Evolutionary conservation across 345 rosid species (phyloP).

Genomic region (Rhodamnia rubescens): DNA sequence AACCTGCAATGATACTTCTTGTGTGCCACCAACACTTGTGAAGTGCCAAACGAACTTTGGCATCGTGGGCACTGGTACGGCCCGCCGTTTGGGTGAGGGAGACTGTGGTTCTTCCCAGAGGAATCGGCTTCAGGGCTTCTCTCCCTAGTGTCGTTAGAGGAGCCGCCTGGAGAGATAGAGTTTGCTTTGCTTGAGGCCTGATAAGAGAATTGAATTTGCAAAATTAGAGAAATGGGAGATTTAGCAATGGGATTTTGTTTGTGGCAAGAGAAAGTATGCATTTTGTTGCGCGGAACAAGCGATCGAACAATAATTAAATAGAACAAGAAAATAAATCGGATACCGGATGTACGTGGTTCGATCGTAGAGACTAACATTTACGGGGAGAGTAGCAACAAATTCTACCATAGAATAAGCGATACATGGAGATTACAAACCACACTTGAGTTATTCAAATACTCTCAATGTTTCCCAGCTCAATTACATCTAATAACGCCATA

Average conservation of each 20-base stretch:
- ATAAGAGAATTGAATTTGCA: neutral
- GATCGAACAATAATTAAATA: no score
- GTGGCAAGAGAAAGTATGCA: neutral
- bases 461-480: no score
- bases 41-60: neutral
- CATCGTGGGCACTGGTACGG: conserved; percentile 17
- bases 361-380: no score
- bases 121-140: neutral
- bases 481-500: no score
- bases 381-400: no score
- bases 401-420: no score
- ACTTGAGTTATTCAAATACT: no score
- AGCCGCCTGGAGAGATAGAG: neutral
- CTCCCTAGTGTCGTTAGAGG: neutral
- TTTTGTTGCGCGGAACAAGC: neutral
- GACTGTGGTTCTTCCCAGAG: conserved; percentile 22
- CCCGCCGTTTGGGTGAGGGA: conserved; percentile 7
- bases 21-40: conserved; percentile 16
- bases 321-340: no score
- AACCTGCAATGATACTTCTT: neutral
- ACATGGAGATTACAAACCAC: no score
- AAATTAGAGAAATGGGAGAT: neutral
- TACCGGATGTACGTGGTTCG: no score
- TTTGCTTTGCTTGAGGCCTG: neutral
- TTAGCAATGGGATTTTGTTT: neutral